Percentiles rank a stretch among this genome's conserved stretches.
These are phyloP conservation scores for Trichomonascus vanleenenianus DNA, from an alignment of 805 yeast species.

Conservation along the genomic window DNA sequence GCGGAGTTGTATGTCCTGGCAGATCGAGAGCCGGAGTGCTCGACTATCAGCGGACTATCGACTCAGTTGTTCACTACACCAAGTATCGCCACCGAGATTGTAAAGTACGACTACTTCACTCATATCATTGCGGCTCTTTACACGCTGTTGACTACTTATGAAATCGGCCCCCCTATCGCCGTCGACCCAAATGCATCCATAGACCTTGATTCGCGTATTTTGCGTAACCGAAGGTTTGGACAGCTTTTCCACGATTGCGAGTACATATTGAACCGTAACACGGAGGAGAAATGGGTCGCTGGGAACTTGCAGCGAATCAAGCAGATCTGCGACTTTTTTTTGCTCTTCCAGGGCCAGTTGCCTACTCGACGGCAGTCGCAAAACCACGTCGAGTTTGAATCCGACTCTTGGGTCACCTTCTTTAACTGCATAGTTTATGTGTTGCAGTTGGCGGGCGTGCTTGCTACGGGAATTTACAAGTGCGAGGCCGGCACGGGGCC, in stretches of 20 bases:
- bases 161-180: conserved; percentile 38
- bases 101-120: conserved; percentile 56
- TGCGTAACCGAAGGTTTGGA: conserved; percentile 68
- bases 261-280: conserved; percentile 64
- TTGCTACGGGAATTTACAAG: conserved; percentile 27
- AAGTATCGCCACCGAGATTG: conserved; percentile 56
- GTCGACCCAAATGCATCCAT: conserved; percentile 28
- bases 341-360: conserved; percentile 71
- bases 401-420: conserved; percentile 68
- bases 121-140: conserved; percentile 55
- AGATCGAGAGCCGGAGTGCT: conserved; percentile 86
- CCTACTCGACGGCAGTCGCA: conserved; percentile 64
- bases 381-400: conserved; percentile 86
- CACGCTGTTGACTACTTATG: conserved; percentile 51
- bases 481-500: conserved; percentile 12
- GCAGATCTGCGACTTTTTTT: conserved; percentile 56
- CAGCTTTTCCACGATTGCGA: conserved; percentile 75
- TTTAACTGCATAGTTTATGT: conserved; percentile 64
- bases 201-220: conserved; percentile 33
- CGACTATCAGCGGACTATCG: conserved; percentile 63
- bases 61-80: conserved; percentile 91
- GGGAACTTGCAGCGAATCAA: conserved; percentile 40
- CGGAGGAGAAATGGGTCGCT: conserved; percentile 41
- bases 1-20: conserved; percentile 59
- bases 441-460: conserved; percentile 37